Percentiles rank a stretch among this genome's conserved stretches.
phyloP scores from a whole-genome alignment of 2,329 filamentous ascomycete species.

The Calonectria montana region DNA sequence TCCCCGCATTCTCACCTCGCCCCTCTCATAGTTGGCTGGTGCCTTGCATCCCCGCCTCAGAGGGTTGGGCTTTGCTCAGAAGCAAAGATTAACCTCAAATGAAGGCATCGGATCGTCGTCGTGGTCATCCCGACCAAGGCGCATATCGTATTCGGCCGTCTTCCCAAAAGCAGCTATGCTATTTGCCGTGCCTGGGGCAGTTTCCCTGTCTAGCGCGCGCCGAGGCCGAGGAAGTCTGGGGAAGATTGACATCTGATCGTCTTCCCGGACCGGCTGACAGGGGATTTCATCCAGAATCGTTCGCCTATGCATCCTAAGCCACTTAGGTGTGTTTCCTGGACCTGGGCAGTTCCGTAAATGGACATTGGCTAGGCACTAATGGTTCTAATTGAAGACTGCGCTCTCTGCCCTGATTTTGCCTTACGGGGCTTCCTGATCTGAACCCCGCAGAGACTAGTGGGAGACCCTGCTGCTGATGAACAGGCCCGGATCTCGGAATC shows the following conservation, averaged over 20 bases:
- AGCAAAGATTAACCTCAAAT: neutral
- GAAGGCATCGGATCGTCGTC: neutral
- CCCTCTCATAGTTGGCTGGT: neutral
- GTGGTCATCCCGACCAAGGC: neutral
- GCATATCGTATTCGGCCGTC: constrained; percentile 16
- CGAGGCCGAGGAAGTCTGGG: constrained; percentile 17
- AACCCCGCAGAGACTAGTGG: neutral
- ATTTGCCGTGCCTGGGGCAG: constrained; percentile 7
- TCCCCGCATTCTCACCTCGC: constrained; percentile 12
- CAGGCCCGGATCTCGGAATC: neutral
- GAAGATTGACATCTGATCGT: constrained; percentile 17
- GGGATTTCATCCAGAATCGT: neutral
- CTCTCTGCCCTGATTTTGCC: neutral
- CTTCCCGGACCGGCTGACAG: neutral
- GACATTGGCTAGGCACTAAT: neutral
- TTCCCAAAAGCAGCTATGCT: neutral
- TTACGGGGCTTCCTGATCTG: neutral
- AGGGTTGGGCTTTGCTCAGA: neutral
- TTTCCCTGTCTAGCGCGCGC: constrained; percentile 1
- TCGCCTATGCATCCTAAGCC: neutral
- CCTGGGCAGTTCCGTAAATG: neutral
- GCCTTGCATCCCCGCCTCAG: constrained; percentile 17
- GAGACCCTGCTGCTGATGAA: neutral
- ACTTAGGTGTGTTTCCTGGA: neutral
- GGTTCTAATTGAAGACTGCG: neutral